Base-by-base conservation (phyloP, 768 basidiomycete species). In the Boletus vermiculosoides region DNA sequence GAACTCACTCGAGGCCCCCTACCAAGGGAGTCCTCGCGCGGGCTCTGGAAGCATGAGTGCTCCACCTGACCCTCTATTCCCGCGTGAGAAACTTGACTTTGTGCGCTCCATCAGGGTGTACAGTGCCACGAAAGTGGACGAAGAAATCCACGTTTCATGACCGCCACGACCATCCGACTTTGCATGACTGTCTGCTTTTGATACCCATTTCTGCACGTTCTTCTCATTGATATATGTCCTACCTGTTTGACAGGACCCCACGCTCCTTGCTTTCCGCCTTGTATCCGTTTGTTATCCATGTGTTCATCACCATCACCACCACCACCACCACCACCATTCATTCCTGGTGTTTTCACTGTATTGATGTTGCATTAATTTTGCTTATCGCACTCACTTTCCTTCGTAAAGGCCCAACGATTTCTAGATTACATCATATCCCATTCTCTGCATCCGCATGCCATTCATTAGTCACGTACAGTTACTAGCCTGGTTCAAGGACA, bases 41-140 rank as follows among this genome's bases (percentile, higher is more conserved):
- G 41, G 47, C 45, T 58, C 60, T 5, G 60, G 63, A 22, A 40
- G 36, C n/a, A 71, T 58, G 60, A 56, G 39, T 13, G 50, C 59
- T 41, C 58, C 66, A 1, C 50, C 54, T 15, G 63, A 67, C 34
- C 62, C 70, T 40, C 64, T 70, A 40, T 71, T 65, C 46, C 61
- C 70, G 50, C 57, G 61, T 5, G 73, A 78, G 22, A 79, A 79
- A 20, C 71, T 83, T 42, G 75, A 77, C 8, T 78, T 83, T 49
- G 69, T 84, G 3, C 80, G 84, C 41, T 78, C 78, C 11, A 75
- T 85, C 52, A 76, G 76, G 39, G 78, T 85, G 9, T 84, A 77
- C 62, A 70, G 78, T 41, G 83, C 82, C 16, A 67, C 75, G 52
- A 85, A 85, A 65, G 55, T 61, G 25, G 63, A 72, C 36, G 66